Base-by-base conservation (phyloP, 176 grass and related monocot species). In the Cymbopogon citratus region DNA sequence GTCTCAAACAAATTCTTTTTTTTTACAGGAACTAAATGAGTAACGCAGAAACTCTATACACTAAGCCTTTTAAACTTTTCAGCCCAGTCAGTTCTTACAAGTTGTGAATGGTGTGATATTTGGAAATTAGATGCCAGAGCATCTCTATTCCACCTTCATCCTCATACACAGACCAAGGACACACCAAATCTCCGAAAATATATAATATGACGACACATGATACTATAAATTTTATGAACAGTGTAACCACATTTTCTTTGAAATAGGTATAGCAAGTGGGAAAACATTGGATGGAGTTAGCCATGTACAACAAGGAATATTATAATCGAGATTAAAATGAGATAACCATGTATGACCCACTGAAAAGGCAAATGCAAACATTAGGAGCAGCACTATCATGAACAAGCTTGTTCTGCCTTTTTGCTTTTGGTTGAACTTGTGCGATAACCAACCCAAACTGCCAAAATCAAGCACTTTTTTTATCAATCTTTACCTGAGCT, bases 301-400 rank as follows among this genome's bases (percentile, higher is more conserved):
- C 59, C 45, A 73, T 7, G 23, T 65, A 66, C 5, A 48, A 34
- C 5, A 57, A 41, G 26, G 28, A 67, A 44, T 56, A 80, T 66
- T 46, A 33, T 44, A 80, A 10, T 74, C 68, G 44, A 67, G 61
- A 68, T 45, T 67, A 68, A 75, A 81, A 69, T 21, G 28, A 44
- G 38, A 46, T 36, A 0, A 18, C 14, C 35, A 29, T 81, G 27
- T 63, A 63, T 69, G 72, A 35, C 61, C 66, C 75, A 70, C 49
- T 81, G 8, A 18, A 81, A 82, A 51, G 40, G 1, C 28, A 8
- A 77, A 26, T 87, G 35, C 63, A 45, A 41, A 15, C 13, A 26
- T 67, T 44, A 56, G 57, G 59, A 18, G 46, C 5, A 86, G 21
- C 4, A 61, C 23, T 25, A 9, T 61, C 9, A 25, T 61, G 57